A percentile compares a stretch with the other conserved stretches of the same genome.
These are phyloP conservation scores for Avena eriantha DNA, from an alignment of 176 grass and related monocot species.

Conservation along the genomic window DNA sequence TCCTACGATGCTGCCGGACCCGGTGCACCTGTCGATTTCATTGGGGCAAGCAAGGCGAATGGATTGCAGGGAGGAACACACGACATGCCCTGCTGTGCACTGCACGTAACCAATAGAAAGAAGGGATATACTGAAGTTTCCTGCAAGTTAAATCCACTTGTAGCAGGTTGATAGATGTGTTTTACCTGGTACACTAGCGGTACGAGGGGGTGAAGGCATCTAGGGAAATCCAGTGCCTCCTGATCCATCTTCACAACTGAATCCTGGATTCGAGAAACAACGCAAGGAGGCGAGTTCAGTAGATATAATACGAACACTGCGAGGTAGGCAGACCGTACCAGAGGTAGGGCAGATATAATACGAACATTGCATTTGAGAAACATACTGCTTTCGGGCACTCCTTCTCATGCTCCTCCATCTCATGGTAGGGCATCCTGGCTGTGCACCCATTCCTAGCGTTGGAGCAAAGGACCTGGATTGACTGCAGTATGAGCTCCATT, in stretches of 20 bases:
- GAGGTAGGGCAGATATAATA: too few relatives aligned
- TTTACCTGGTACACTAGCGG: neutral
- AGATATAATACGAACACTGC: too few relatives aligned
- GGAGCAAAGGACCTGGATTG: neutral
- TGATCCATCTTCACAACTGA: too few relatives aligned
- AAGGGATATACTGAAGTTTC: too few relatives aligned
- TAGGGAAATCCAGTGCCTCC: neutral
- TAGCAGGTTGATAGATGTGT: too few relatives aligned
- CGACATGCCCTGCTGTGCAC: neutral
- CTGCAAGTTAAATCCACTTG: too few relatives aligned
- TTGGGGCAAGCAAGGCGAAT: too few relatives aligned
- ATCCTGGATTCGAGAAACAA: too few relatives aligned
- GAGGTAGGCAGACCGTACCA: too few relatives aligned
- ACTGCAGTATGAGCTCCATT: neutral
- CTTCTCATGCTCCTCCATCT: slow-evolving; percentile 5
- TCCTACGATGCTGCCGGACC: neutral
- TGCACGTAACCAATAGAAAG: neutral
- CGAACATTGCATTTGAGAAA: too few relatives aligned
- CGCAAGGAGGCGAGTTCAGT: too few relatives aligned
- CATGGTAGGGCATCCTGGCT: neutral
- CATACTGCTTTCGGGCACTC: neutral
- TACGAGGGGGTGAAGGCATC: neutral
- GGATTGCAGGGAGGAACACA: neutral
- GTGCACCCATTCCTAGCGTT: neutral
- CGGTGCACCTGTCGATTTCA: too few relatives aligned